Evolutionary conservation across 2,329 filamentous ascomycete genomes (phyloP).

Genomic region (Penicillium sp.): DNA sequence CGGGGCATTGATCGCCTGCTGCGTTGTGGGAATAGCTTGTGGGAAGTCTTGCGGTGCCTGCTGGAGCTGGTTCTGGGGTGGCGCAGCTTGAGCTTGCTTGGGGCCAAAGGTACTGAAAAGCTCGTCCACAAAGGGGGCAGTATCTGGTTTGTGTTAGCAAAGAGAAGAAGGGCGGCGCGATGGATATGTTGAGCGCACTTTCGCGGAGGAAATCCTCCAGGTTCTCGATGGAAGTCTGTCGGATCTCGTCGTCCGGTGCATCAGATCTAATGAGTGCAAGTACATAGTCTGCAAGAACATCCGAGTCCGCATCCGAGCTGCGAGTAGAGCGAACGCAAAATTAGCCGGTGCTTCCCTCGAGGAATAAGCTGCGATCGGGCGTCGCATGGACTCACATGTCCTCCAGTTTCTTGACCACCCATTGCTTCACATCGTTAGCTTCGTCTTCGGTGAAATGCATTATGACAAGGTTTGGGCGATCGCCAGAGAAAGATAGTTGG

Average conservation of each 20-base stretch:
- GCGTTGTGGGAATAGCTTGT: constrained; percentile 19
- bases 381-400: constrained; percentile 45
- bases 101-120: constrained; percentile 49
- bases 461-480: neutral
- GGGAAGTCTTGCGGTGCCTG: constrained; percentile 19
- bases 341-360: constrained; percentile 4
- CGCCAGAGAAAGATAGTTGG: neutral
- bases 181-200: constrained; percentile 36
- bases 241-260: constrained; percentile 51
- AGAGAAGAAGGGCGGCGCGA: constrained; percentile 1
- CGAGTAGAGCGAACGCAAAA: neutral
- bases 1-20: constrained; percentile 22
- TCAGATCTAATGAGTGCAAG: constrained; percentile 54
- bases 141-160: constrained; percentile 38
- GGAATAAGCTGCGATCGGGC: neutral
- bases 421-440: constrained; percentile 50
- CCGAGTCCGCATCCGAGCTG: constrained; percentile 58
- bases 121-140: constrained; percentile 52
- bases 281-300: constrained; percentile 59
- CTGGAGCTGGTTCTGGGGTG: constrained; percentile 23
- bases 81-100: constrained; percentile 35
- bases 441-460: constrained; percentile 55
- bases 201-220: constrained; percentile 56
- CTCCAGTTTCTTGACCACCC: constrained; percentile 56
- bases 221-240: constrained; percentile 50